Percentiles rank a stretch among this genome's conserved stretches.
These are phyloP conservation scores for Paecilomyces niveus DNA, from an alignment of 2,329 filamentous ascomycete genomes.

Conservation along the genomic window DNA sequence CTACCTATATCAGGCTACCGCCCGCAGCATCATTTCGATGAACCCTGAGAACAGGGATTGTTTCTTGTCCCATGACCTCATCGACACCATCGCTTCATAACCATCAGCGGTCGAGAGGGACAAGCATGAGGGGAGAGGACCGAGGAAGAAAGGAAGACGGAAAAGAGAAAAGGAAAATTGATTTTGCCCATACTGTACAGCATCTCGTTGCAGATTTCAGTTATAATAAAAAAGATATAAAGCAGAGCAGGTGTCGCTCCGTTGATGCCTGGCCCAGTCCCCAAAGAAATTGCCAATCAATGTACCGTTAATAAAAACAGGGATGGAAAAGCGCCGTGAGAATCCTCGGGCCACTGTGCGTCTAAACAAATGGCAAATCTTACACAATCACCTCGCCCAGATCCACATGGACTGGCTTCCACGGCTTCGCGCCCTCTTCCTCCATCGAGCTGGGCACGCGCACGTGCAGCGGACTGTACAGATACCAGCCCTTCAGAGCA, in stretches of 20 bases:
- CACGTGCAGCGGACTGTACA: conserved; percentile 72
- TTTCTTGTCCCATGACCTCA: too few relatives aligned
- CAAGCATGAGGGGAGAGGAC: conserved; percentile 8
- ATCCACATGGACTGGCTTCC: conserved; percentile 63
- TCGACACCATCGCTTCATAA: background rate
- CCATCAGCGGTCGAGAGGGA: background rate
- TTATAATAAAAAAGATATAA: conserved; percentile 13
- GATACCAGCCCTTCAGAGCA: conserved; percentile 88
- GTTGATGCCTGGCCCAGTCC: conserved; percentile 12
- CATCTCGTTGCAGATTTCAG: conserved; percentile 12
- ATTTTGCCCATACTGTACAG: conserved; percentile 34
- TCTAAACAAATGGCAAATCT: conserved; percentile 8
- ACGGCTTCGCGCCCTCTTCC: conserved; percentile 52
- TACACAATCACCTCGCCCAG: conserved; percentile 61
- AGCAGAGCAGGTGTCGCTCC: conserved; percentile 15
- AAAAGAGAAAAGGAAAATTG: conserved; percentile 22
- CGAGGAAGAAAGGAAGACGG: conserved; percentile 10
- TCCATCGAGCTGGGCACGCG: conserved; percentile 65
- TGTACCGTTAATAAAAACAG: conserved; percentile 16
- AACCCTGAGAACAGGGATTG: too few relatives aligned
- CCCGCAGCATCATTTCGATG: background rate
- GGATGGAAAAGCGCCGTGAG: conserved; percentile 8
- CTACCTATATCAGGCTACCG: too few relatives aligned
- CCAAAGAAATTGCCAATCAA: conserved; percentile 20
- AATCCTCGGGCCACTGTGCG: background rate